Conservation (phyloP, 1,284 basidiomycete species). For the Heterobasidion occidentale region DNA sequence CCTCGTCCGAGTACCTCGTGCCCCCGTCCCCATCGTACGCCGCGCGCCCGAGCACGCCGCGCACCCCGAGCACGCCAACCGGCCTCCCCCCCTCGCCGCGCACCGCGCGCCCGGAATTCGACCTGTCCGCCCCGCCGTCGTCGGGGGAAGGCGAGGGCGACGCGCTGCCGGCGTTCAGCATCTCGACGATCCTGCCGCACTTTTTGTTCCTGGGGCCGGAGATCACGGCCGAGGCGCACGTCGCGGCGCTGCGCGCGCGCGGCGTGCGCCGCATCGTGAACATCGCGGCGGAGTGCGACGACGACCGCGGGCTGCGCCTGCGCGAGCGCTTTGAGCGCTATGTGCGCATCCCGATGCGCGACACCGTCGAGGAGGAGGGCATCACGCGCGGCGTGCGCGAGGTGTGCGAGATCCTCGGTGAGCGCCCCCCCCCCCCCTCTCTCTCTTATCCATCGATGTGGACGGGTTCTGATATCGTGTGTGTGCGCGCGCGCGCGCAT, state of each 20-base stretch:
- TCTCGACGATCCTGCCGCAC: slow-evolving; percentile 84
- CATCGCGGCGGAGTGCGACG: slow-evolving; percentile 85
- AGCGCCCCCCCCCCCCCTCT: slow-evolving; percentile 20
- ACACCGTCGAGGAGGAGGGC: slow-evolving; percentile 90
- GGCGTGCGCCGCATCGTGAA: slow-evolving; percentile 89
- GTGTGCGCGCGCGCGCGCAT: slow-evolving; percentile 1
- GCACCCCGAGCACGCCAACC: slow-evolving; percentile 14
- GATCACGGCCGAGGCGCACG: slow-evolving; percentile 66
- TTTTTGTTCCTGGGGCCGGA: slow-evolving; percentile 92
- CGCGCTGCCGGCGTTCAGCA: slow-evolving; percentile 56
- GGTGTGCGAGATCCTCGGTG: slow-evolving; percentile 82
- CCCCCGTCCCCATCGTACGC: slow-evolving; percentile 23
- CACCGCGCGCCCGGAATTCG: slow-evolving; percentile 50
- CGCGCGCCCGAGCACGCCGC: slow-evolving; percentile 19
- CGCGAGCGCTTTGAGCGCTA: slow-evolving; percentile 74
- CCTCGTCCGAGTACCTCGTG: slow-evolving; percentile 14
- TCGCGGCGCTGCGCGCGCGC: slow-evolving; percentile 61
- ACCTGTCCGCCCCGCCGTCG: slow-evolving; percentile 35
- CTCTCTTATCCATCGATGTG: too few relatives aligned
- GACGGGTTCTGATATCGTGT: too few relatives aligned
- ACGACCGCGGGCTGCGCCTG: slow-evolving; percentile 68
- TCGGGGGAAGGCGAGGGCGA: slow-evolving; percentile 30
- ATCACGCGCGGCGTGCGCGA: slow-evolving; percentile 79
- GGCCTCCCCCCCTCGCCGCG: slow-evolving; percentile 37
- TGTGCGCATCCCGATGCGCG: slow-evolving; percentile 83